Evolutionary conservation across 1,139 yeast species (phyloP).

Genomic region (Kazachstania sp.): DNA sequence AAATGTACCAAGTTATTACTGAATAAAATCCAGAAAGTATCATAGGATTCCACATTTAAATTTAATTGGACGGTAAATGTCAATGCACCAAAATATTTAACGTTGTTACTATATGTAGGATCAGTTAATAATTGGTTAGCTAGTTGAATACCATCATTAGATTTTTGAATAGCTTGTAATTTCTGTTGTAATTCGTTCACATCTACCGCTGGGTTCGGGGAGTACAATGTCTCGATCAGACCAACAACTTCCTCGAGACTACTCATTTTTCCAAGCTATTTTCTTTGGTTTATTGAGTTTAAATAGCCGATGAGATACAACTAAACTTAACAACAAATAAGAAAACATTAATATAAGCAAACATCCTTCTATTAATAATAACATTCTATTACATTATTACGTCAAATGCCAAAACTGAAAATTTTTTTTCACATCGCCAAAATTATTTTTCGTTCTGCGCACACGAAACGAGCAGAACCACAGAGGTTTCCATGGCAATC

Average conservation of each 20-base stretch:
- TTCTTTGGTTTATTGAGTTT: too few relatives aligned
- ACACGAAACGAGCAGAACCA: too few relatives aligned
- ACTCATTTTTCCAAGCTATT: conserved; percentile 8
- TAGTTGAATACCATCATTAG: conserved; percentile 41
- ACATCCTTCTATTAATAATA: too few relatives aligned
- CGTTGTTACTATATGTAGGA: conserved; percentile 36
- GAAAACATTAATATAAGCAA: too few relatives aligned
- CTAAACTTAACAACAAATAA: too few relatives aligned
- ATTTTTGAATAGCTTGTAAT: conserved; percentile 49
- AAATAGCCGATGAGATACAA: too few relatives aligned
- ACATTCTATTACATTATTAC: too few relatives aligned
- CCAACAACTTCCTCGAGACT: conserved; percentile 19
- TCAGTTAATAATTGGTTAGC: conserved; percentile 43
- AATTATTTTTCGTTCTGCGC: too few relatives aligned
- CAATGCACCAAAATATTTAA: conserved; percentile 65
- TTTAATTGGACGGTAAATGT: conserved; percentile 55
- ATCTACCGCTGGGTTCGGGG: conserved; percentile 30
- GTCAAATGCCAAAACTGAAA: too few relatives aligned
- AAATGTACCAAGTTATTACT: conserved; percentile 24
- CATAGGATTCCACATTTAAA: conserved; percentile 18
- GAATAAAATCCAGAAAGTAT: conserved; percentile 20
- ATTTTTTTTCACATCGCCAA: too few relatives aligned
- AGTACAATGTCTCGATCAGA: conserved; percentile 26
- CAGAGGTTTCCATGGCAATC: too few relatives aligned
- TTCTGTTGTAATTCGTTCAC: conserved; percentile 42